phyloP scores from a whole-genome alignment of 169 alveolate species.

The Babesia caballi region DNA sequence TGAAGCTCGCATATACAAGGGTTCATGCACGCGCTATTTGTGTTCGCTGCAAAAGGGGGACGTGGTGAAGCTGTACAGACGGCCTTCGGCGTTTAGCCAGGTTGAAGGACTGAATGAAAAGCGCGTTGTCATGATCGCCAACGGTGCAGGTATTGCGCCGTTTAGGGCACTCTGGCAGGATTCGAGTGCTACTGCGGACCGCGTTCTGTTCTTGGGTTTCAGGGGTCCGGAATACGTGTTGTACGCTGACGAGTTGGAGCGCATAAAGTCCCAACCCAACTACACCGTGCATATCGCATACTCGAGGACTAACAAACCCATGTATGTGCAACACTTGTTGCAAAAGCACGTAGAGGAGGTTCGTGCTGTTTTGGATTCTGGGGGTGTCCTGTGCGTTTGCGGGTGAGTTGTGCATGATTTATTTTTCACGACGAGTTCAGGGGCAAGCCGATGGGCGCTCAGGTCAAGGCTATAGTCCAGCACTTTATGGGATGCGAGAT shows the following conservation, averaged over 20 bases:
- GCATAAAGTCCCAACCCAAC: neutral
- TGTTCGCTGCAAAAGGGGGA: conserved; percentile 35
- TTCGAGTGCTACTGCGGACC: neutral
- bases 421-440: conserved; percentile 1
- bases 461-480: conserved; percentile 44
- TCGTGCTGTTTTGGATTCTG: neutral
- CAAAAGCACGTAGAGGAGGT: conserved; percentile 8
- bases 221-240: conserved; percentile 20
- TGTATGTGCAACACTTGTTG: conserved; percentile 44
- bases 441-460: conserved; percentile 59
- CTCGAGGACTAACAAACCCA: conserved; percentile 44
- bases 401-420: conserved; percentile 34
- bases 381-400: conserved; percentile 42
- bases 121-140: conserved; percentile 69
- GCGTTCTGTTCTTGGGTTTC: conserved; percentile 38
- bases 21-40: conserved; percentile 51
- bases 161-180: conserved; percentile 48
- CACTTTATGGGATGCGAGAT: conserved; percentile 17
- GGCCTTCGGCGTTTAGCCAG: conserved; percentile 45
- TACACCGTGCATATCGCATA: conserved; percentile 44
- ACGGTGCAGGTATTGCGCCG: conserved; percentile 69
- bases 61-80: conserved; percentile 43
- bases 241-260: conserved; percentile 55
- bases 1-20: conserved; percentile 38
- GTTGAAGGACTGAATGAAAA: neutral